A percentile compares a stretch with the other conserved stretches of the same genome.
Conservation (phyloP, 352 stramenopile species). For the Phytophthora sansomeana region DNA sequence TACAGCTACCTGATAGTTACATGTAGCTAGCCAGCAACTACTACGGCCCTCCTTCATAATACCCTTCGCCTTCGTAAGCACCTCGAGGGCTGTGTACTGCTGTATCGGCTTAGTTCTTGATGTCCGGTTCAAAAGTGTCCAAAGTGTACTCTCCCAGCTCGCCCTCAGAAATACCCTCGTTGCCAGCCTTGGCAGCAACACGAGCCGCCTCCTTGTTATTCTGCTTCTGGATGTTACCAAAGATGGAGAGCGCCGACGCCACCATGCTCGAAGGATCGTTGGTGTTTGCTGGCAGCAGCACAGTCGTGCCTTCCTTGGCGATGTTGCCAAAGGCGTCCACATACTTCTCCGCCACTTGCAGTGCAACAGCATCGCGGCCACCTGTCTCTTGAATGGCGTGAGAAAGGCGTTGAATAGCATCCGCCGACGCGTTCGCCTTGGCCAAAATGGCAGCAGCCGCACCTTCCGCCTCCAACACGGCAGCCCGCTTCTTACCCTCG, state of each 20-base stretch:
- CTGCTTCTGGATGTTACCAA: conserved; percentile 89
- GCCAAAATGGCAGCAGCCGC: conserved; percentile 86
- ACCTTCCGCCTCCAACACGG: conserved; percentile 86
- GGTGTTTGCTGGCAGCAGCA: conserved; percentile 81
- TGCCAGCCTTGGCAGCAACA: conserved; percentile 26
- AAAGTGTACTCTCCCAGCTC: conserved; percentile 69
- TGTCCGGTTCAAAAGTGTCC: conserved; percentile 57
- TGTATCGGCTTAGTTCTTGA: conserved; percentile 35
- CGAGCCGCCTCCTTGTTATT: conserved; percentile 43
- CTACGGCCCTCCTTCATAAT: conserved; percentile 2
- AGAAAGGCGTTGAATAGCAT: conserved; percentile 83
- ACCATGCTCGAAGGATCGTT: conserved; percentile 92
- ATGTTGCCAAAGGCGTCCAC: conserved; percentile 92
- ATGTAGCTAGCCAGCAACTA: background rate
- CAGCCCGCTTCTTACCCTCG: conserved; percentile 91
- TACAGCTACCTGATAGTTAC: background rate
- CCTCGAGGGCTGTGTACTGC: conserved; percentile 6
- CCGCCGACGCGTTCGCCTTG: conserved; percentile 82
- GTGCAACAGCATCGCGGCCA: conserved; percentile 82
- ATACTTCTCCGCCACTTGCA: conserved; percentile 93
- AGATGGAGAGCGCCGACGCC: conserved; percentile 89
- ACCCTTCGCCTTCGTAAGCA: conserved; percentile 6
- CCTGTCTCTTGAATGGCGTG: conserved; percentile 69
- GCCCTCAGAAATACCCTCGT: conserved; percentile 16
- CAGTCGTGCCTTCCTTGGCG: conserved; percentile 90